These are phyloP conservation scores for Yamadazyma friedrichii DNA, from an alignment of 1,139 yeast genomes.

Conservation along the genomic window DNA sequence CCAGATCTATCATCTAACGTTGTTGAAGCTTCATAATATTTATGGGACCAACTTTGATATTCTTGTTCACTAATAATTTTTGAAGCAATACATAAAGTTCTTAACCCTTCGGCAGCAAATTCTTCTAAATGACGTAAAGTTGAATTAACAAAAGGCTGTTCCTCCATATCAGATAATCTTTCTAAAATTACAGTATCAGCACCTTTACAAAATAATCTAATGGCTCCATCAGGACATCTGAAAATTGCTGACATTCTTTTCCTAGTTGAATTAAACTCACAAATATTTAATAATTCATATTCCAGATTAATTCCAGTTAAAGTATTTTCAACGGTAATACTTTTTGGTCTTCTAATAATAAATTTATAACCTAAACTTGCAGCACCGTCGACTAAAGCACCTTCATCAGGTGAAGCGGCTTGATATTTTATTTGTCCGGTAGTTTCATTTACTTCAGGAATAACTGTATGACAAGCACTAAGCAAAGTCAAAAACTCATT, in stretches of 20 bases:
- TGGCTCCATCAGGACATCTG: constrained; percentile 90
- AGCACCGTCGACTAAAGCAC: constrained; percentile 97
- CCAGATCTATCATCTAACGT: constrained; percentile 73
- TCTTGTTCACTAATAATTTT: constrained; percentile 80
- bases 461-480: constrained; percentile 96
- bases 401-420: constrained; percentile 99
- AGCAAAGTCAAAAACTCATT: constrained; percentile 80
- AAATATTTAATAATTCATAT: constrained; percentile 81
- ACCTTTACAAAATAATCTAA: constrained; percentile 90
- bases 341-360: constrained; percentile 79
- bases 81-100: constrained; percentile 91
- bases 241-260: constrained; percentile 97
- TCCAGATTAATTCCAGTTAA: constrained; percentile 31
- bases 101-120: constrained; percentile 92
- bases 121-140: constrained; percentile 90
- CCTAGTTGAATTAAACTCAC: constrained; percentile 96
- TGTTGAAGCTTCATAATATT: constrained; percentile 78
- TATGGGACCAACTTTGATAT: constrained; percentile 61
- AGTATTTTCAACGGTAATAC: constrained; percentile 66
- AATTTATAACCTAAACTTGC: constrained; percentile 80
- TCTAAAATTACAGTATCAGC: constrained; percentile 96
- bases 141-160: constrained; percentile 76
- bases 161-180: constrained; percentile 61
- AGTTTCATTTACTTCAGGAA: constrained; percentile 71
- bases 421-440: constrained; percentile 80